A percentile compares a stretch with the other conserved stretches of the same genome.
Evolutionary conservation across 2,329 filamentous ascomycete genomes (phyloP).

Genomic region (Cercospora sp.): DNA sequence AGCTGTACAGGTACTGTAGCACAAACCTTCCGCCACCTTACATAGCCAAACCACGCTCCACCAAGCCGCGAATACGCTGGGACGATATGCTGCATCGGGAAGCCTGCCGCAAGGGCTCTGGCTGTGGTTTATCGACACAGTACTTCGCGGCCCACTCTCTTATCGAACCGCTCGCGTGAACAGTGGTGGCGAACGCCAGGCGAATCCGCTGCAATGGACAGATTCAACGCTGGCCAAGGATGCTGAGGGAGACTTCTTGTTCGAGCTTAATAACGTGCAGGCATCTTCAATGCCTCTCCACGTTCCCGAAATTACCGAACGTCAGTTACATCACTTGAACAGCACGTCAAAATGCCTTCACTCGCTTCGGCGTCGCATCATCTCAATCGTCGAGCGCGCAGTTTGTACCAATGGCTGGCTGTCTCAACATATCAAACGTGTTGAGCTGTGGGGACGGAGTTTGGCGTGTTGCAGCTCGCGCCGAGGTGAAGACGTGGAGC

Average conservation of each 20-base stretch:
- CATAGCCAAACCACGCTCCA: constrained; percentile 5
- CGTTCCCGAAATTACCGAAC: constrained; percentile 21
- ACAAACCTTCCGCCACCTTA: neutral
- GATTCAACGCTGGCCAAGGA: constrained; percentile 7
- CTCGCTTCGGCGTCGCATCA: neutral
- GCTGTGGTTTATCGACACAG: neutral
- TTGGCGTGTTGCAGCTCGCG: constrained; percentile 10
- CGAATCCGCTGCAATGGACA: constrained; percentile 12
- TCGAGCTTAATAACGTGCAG: constrained; percentile 21
- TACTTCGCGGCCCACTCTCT: constrained; percentile 12
- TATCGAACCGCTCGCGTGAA: constrained; percentile 11
- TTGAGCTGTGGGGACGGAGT: neutral
- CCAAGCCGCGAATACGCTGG: constrained; percentile 3
- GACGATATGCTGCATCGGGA: constrained; percentile 18
- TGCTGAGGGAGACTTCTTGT: constrained; percentile 2
- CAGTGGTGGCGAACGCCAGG: constrained; percentile 16
- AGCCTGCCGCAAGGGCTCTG: constrained; percentile 13
- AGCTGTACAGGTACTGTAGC: neutral
- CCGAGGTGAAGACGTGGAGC: neutral
- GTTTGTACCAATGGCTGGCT: neutral
- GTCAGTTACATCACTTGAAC: neutral
- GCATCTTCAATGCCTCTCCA: constrained; percentile 3
- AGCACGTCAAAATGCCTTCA: neutral
- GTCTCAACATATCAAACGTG: neutral
- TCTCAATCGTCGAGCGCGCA: neutral